Base-by-base conservation (phyloP, 2,329 filamentous ascomycete genomes). In the Diaporthe citriasiana region DNA sequence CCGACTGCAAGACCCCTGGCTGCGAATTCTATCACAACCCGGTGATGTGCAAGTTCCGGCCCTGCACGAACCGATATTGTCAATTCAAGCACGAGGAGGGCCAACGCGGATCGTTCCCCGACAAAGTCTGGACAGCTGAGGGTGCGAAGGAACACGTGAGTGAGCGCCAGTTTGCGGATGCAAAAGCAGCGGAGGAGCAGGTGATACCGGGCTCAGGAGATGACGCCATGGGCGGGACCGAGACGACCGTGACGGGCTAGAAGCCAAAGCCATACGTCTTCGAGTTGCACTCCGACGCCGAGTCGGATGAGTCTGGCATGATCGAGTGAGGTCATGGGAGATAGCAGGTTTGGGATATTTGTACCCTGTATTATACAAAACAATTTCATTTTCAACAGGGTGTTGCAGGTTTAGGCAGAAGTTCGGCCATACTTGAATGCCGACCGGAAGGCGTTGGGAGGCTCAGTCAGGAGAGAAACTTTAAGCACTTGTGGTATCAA, bases 1-100 rank as follows among this genome's bases (percentile, higher is more conserved):
- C 93, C 63, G 94, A 96, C 81, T 99, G 97, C 87, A 92, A 92
- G 47, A 91, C 91, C 5, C 85, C 92, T 17, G 91, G 92, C 75
- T 99, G 97, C 90, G 95, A 95, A 78, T 99, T 97, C 81, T 95
- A 94, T 17, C 97, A 99, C 84, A 85, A 93, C 78, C 92, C 93
- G 82, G 94, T 92, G 63, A 90, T 93, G 82, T 99, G 97, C 91
- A 95, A 92, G 82, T 98, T 93, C 85, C 95, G 92, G 78, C 97
- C 96, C 0, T 99, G 97, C 84, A 90, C 95, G 76, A 98, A 98
- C 85, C 90, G 93, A n/a, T 89, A 87, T 78, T 99, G 97, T 82
- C 88, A 92, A 6, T 98, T 95, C 86, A 95, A 95, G 83, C 97
- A 99, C 83, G 93, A 92, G 53, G 95, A 97, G 71, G 97, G 96